Evolutionary conservation across 2,329 filamentous ascomycete species (phyloP).

Genomic region (Calonectria fujianensis): DNA sequence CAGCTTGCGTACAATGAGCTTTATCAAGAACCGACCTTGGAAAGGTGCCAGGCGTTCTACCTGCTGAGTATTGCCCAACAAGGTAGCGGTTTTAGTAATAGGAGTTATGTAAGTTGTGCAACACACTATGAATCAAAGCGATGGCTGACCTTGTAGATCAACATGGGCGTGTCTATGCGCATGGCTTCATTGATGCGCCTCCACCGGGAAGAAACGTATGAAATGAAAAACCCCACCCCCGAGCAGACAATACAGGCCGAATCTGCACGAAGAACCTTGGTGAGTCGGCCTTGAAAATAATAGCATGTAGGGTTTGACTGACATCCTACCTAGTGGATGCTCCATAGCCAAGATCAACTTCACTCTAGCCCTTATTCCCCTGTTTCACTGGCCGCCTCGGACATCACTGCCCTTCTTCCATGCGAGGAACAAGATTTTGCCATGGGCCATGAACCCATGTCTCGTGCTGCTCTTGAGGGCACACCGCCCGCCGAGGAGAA

Average conservation of each 20-base stretch:
- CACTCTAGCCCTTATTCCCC: conserved; percentile 72
- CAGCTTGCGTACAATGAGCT: conserved; percentile 69
- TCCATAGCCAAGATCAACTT: conserved; percentile 75
- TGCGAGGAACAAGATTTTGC: conserved; percentile 72
- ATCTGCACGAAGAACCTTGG: conserved; percentile 74
- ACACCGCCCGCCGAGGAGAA: conserved; percentile 70
- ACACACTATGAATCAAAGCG: not conserved
- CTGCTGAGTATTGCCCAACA: conserved; percentile 76
- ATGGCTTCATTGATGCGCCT: conserved; percentile 74
- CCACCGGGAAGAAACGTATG: conserved; percentile 74
- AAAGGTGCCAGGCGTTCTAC: conserved; percentile 76
- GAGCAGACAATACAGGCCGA: conserved; percentile 70
- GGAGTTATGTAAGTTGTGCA: conserved; percentile 69
- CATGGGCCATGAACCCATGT: conserved; percentile 66
- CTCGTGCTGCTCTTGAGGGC: conserved; percentile 72
- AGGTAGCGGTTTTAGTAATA: conserved; percentile 71
- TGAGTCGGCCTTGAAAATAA: conserved; percentile 57
- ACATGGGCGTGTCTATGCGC: conserved; percentile 73
- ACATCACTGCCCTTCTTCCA: conserved; percentile 73
- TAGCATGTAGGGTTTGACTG: conserved; percentile 32
- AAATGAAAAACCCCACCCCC: conserved; percentile 63
- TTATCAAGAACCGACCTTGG: conserved; percentile 71
- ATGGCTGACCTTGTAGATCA: conserved; percentile 63
- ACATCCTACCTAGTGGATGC: conserved; percentile 70
- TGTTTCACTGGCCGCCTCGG: conserved; percentile 69